A percentile compares a stretch with the other conserved stretches of the same genome.
Conservation (phyloP, 1,284 basidiomycete species). For the Ganoderma sinense region DNA sequence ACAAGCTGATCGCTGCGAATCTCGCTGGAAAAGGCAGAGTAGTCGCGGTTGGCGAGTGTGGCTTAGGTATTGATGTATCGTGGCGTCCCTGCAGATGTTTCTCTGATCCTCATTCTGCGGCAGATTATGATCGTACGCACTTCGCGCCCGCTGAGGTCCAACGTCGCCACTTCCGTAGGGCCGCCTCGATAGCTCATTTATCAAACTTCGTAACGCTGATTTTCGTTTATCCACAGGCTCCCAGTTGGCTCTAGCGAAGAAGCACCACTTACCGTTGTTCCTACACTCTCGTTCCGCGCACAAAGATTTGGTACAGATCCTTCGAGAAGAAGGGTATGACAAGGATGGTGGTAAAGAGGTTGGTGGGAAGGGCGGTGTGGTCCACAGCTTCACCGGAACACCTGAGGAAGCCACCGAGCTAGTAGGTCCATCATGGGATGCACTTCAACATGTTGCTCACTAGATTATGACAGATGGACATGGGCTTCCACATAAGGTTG, state of each 20-base stretch:
- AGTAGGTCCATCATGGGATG: constrained; percentile 48
- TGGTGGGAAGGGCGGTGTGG: constrained; percentile 77
- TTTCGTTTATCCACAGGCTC: constrained; percentile 28
- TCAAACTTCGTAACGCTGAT: neutral
- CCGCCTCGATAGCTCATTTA: constrained; percentile 4
- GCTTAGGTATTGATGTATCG: constrained; percentile 62
- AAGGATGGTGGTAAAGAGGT: constrained; percentile 60
- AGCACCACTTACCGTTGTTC: constrained; percentile 82
- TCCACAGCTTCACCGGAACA: constrained; percentile 89
- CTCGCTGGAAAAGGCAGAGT: constrained; percentile 63
- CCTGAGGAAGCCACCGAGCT: constrained; percentile 73
- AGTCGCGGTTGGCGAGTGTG: constrained; percentile 88
- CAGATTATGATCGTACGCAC: constrained; percentile 87
- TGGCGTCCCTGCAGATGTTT: neutral
- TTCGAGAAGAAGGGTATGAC: constrained; percentile 70
- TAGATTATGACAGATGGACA: constrained; percentile 55
- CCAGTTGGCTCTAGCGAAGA: constrained; percentile 77
- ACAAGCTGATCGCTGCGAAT: constrained; percentile 63
- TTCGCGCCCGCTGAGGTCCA: constrained; percentile 75
- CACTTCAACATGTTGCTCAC: constrained; percentile 11
- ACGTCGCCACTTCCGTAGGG: constrained; percentile 69
- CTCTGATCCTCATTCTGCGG: constrained; percentile 7
- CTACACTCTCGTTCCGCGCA: constrained; percentile 86
- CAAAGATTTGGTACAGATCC: constrained; percentile 74
- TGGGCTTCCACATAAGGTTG: constrained; percentile 77